These are phyloP conservation scores for Eucalyptus curtisii DNA, from an alignment of 345 rosid species.

Conservation along the genomic window DNA sequence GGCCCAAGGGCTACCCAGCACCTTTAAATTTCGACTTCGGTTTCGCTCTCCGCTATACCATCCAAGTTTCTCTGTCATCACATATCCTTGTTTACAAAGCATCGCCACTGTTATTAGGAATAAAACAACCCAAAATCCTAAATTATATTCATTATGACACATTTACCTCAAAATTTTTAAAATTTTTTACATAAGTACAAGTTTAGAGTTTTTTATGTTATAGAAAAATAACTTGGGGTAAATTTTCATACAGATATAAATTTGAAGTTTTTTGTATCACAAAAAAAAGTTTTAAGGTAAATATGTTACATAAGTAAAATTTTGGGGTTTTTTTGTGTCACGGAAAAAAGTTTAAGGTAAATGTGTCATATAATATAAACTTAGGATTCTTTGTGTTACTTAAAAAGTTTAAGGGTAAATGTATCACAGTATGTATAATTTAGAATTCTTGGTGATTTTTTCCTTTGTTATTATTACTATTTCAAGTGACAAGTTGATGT, in stretches of 20 bases:
- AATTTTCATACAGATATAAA: neutral
- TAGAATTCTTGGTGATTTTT: neutral
- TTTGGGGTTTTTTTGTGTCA: neutral
- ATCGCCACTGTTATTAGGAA: neutral
- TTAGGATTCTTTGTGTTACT: too few species aligned
- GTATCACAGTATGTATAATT: too few species aligned
- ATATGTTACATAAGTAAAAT: too few species aligned
- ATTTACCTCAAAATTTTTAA: rapidly evolving
- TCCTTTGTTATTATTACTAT: neutral
- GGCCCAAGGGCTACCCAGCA: neutral
- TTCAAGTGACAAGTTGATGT: neutral
- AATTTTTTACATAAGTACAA: too few species aligned
- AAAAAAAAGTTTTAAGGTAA: too few species aligned
- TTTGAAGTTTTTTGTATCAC: too few species aligned
- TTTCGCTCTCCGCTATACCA: neutral
- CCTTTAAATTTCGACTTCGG: neutral
- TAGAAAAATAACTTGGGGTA: neutral
- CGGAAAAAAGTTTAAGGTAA: too few species aligned
- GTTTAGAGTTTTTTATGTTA: too few species aligned
- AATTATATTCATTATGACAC: rapidly evolving
- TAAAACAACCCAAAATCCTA: too few species aligned
- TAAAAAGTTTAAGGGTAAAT: too few species aligned
- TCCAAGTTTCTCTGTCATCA: neutral
- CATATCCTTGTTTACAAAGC: neutral
- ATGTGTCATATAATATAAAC: too few species aligned